Base-by-base conservation (phyloP, 139 green algal genomes). In the Axilococcus clingmanii region DNA sequence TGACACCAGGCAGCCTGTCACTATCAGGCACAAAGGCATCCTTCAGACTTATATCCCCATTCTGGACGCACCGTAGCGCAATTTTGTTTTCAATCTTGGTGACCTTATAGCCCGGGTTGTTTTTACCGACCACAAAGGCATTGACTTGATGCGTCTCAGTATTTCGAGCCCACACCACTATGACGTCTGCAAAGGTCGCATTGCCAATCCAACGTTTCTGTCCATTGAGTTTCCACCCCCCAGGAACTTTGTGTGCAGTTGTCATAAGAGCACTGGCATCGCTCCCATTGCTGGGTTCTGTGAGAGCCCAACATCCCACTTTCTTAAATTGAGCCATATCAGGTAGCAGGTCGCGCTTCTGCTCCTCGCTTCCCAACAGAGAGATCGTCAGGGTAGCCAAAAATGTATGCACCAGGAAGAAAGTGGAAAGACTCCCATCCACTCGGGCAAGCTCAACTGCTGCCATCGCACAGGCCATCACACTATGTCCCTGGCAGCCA, bases 181-280 rank as follows among this genome's bases (percentile, higher is more conserved):
- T 63, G 12, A 94, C 57, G 42, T 96, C 88, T 15, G 82, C 82
- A 72, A 83, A 95, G 7, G 88, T 91, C 54, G 37, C 59, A 54
- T 96, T 96, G 55, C 88, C 88, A 34, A 96, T 96, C 88, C 88
- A 96, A 27, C 88, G 76, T 79, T 96, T 96, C 44, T 70, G 69
- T 7, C 89, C 89, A 53, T 94, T 87, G 20, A 96, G 57, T 49
- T 75, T 40, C 79, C 85, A 96, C 22, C 86, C 88, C 15, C 86
- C 86, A 24, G 71, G 32, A 20, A 86, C 76, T 57, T 60, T 57
- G 4, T 38, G 34, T 1, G 88, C 88, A 2, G 66, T 91, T 15
- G 75, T 78, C 23, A 62, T 67, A 3, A 96, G 71, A 2, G 71
- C 68, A 4, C 74, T 77, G 20, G 88, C 88, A 58, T 96, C 88